These are phyloP conservation scores for Lepidium africanum DNA, from an alignment of 345 rosid genomes.

Conservation along the genomic window DNA sequence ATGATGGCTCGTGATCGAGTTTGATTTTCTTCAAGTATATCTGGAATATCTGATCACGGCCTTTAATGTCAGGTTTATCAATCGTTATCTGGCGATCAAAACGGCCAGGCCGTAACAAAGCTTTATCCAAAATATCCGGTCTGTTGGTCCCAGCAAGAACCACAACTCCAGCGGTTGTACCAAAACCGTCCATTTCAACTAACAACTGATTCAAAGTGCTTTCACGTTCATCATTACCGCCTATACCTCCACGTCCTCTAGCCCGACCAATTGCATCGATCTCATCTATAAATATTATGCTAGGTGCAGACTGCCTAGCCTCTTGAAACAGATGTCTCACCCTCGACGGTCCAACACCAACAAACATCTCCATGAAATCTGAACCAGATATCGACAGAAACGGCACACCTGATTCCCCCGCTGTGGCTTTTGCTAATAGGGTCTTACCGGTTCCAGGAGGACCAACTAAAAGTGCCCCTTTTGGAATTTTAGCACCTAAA, in stretches of 20 bases:
- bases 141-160: slow-evolving; percentile 97
- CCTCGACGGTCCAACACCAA: slow-evolving; percentile 97
- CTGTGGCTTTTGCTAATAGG: slow-evolving; percentile 95
- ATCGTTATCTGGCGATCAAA: slow-evolving; percentile 87
- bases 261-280: slow-evolving; percentile 96
- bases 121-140: slow-evolving; percentile 94
- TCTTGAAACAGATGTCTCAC: slow-evolving; percentile 94
- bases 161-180: slow-evolving; percentile 89
- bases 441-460: slow-evolving; percentile 99
- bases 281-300: slow-evolving; percentile 92
- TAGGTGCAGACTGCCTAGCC: slow-evolving; percentile 86
- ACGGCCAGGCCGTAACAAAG: slow-evolving; percentile 80
- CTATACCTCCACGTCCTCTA: slow-evolving; percentile 90
- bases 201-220: slow-evolving; percentile 87
- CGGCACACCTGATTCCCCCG: slow-evolving; percentile 92
- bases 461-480: slow-evolving; percentile 93
- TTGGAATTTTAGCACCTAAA: slow-evolving; percentile 90
- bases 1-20: slow-evolving; percentile 71
- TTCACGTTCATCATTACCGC: slow-evolving; percentile 92
- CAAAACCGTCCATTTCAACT: slow-evolving; percentile 98
- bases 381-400: slow-evolving; percentile 92
- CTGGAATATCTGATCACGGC: slow-evolving; percentile 82
- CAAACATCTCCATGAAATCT: slow-evolving; percentile 99
- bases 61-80: slow-evolving; percentile 90
- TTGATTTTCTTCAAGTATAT: slow-evolving; percentile 77